Percentiles rank a stretch among this genome's conserved stretches.
phyloP scores from a whole-genome alignment of 176 grass and related monocot species.

The Coix lacrymajobi region DNA sequence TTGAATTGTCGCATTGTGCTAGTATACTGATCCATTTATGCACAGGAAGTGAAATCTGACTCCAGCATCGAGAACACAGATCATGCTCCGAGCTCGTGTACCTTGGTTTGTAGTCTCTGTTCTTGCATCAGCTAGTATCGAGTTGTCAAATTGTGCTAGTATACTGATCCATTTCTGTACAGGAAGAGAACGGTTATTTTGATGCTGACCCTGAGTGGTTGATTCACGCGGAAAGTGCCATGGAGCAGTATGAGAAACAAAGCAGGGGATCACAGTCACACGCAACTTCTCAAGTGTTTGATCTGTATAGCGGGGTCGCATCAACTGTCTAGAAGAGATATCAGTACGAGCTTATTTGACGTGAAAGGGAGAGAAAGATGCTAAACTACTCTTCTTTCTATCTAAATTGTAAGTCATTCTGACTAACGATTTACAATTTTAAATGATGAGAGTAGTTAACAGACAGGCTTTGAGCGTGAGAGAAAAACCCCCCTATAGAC shows the following conservation, averaged over 20 bases:
- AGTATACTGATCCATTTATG: background rate
- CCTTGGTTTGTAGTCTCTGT: background rate
- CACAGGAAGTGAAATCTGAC: background rate
- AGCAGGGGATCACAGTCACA: background rate
- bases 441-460: no score
- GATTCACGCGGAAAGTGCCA: background rate
- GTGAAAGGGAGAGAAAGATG: background rate
- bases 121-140: background rate
- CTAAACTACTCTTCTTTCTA: background rate
- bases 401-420: background rate
- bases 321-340: background rate
- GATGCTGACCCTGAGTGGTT: background rate
- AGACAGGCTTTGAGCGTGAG: no score
- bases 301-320: background rate
- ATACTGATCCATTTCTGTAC: background rate
- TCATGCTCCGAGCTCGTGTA: background rate
- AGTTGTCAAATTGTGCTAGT: background rate
- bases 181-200: background rate
- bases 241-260: background rate
- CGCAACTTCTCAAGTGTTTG: background rate
- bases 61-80: background rate
- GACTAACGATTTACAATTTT: no score
- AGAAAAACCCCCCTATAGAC: no score
- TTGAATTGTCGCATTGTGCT: background rate
- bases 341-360: background rate